Percentiles rank a stretch among this genome's conserved stretches.
Conservation (phyloP, 306 rosid species). For the Lathyrus tuberosus region DNA sequence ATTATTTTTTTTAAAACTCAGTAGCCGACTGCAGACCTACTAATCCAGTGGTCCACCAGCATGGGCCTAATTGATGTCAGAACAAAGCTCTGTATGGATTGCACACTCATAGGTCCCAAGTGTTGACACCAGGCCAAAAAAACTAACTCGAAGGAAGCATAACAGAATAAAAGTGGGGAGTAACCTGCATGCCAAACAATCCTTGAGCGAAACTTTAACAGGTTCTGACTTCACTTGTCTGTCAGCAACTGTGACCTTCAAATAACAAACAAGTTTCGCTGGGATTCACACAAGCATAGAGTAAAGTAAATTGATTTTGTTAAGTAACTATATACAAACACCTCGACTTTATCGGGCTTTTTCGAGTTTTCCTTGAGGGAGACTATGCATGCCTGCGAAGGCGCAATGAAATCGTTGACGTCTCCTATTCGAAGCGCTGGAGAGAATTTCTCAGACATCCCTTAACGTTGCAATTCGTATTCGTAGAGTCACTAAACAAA, state of each 20-base stretch:
- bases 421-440: slow-evolving; percentile 86
- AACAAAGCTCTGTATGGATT: background rate
- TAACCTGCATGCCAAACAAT: slow-evolving; percentile 98
- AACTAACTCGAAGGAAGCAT: too few relatives aligned
- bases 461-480: too few relatives aligned
- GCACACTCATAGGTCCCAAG: too few relatives aligned
- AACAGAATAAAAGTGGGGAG: background rate
- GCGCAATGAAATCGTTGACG: slow-evolving; percentile 88
- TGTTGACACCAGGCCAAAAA: too few relatives aligned
- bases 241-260: slow-evolving; percentile 61
- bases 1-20: too few relatives aligned
- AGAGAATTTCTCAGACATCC: slow-evolving; percentile 89
- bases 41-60: background rate
- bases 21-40: background rate
- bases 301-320: background rate
- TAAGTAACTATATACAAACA: background rate
- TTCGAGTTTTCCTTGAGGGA: slow-evolving; percentile 76
- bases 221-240: slow-evolving; percentile 71
- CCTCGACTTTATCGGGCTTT: slow-evolving; percentile 61
- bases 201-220: slow-evolving; percentile 89
- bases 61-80: background rate
- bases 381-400: slow-evolving; percentile 87
- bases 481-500: too few relatives aligned
- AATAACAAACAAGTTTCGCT: background rate
- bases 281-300: background rate